Base-by-base conservation (phyloP, 805 yeast genomes). In the Barnettozyma sucrosica region DNA sequence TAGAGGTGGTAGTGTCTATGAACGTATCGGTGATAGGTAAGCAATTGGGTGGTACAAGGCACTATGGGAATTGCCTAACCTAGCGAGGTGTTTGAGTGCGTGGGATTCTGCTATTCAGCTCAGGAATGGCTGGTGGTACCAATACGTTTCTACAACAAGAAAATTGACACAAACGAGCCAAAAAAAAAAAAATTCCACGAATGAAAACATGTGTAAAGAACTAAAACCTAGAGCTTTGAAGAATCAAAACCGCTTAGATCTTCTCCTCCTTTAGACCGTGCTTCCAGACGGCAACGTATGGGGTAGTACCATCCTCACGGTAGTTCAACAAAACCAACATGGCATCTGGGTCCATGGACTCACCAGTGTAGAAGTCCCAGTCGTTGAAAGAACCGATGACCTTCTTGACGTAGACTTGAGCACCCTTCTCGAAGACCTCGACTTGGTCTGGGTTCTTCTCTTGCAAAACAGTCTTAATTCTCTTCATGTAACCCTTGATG, bases 361-460 rank as follows among this genome's bases (percentile, higher is more conserved):
- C 98, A 80, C 99, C 98, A 62, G 97, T 92, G 90, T 75, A 93
- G 82, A 93, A 93, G 70, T 93, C 99, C 95, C 95, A 93, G 83
- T 93, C 99, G 70, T 85, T 85, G 93, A 93, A 93, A 74, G 90
- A 85, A 66, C 83, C 85, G 65, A 93, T 72, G 60, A 93, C 85
- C 82, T 93, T 93, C 88, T 93, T 93, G 75, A 87, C 95, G 81
- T 90, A 93, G 63, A 87, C 74, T 63, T 83, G 79, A 64, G 99
- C 99, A 72, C 98, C 98, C 81, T 93, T 92, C 83, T 92, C 97
- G 74, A 93, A 93, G 59, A 71, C 74, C 67, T 85, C 83, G 63
- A 93, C 81, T 65, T 76, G 78, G 43, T 92, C 98, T 67, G 99
- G 98, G 76, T 80, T 72, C 60, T 77, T 61, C 81, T 90, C 97